These are phyloP conservation scores for Lomentospora prolificans DNA, from an alignment of 2,329 filamentous ascomycete genomes.

Conservation along the genomic window DNA sequence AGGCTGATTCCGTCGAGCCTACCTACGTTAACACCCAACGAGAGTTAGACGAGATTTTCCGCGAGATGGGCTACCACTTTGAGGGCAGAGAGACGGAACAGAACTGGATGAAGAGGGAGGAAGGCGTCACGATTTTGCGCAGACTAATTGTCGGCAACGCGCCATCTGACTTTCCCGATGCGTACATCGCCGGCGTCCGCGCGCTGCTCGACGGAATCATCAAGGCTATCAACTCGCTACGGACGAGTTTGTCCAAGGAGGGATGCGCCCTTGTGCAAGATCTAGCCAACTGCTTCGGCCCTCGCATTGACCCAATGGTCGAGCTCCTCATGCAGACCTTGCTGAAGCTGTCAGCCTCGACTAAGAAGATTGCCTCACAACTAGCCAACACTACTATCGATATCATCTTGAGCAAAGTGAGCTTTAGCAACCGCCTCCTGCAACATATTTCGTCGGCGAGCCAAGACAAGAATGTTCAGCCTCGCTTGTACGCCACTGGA, in stretches of 20 bases:
- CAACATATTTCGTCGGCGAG: conserved; percentile 75
- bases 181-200: conserved; percentile 63
- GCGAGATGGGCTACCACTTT: conserved; percentile 70
- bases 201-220: conserved; percentile 76
- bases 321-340: conserved; percentile 83
- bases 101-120: conserved; percentile 84
- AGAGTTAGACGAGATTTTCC: conserved; percentile 81
- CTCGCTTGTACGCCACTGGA: conserved; percentile 64
- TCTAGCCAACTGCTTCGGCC: conserved; percentile 63
- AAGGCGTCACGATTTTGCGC: conserved; percentile 66
- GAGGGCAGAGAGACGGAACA: conserved; percentile 83
- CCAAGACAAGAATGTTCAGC: conserved; percentile 89
- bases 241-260: conserved; percentile 84
- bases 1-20: conserved; percentile 64
- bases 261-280: conserved; percentile 80
- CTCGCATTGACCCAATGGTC: conserved; percentile 76
- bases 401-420: conserved; percentile 65
- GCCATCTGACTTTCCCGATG: conserved; percentile 61
- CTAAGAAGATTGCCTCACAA: conserved; percentile 87
- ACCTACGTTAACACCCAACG: conserved; percentile 73
- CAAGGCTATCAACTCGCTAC: conserved; percentile 71
- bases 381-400: conserved; percentile 76
- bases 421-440: conserved; percentile 72
- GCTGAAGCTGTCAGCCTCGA: conserved; percentile 79
- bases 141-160: conserved; percentile 77